Evolutionary conservation across 2,329 filamentous ascomycete genomes (phyloP), one percentile per base, ranked within the genome.

Genomic region (Colletotrichum camelliae): DNA sequence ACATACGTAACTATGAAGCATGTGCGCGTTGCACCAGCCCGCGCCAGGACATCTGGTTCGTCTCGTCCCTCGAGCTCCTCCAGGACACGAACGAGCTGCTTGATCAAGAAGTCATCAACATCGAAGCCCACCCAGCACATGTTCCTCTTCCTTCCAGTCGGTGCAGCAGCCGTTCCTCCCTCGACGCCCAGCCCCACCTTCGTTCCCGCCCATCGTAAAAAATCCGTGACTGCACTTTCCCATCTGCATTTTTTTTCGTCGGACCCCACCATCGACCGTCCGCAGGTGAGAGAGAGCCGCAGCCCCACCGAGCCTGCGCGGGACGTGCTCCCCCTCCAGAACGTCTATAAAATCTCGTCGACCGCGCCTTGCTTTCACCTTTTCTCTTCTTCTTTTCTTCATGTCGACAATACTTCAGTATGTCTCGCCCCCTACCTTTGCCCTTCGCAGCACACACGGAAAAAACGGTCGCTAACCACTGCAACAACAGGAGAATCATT

Each of bases 401-500:
- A 85, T 89, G 89, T 89, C 89, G 90, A 91, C 89, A 90, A 91
- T 91, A 91, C 88, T 90, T 90, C 86, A 91, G 86, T 88, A 85
- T 80, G 84, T 81, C 21, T 15, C 70, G 77, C 80, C 84, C 85
- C 83, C 82, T 82, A 82, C 81, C 77, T 79, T 10, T 58, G 29
- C 55, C 12, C 64, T 35, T 10, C 74, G 77, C 74, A 24, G 24
- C 16, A 16, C 12, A 9, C 60, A 12, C 31, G 31, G 6, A 80
- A 82, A 79, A 81, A 78, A 74, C 21, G 4, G n/a, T 64, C 16
- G 43, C 77, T 78, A 72, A 79, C 72, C 77, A 70, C 74, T 39
- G 52, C 79, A 79, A 5, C 27, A 29, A 78, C 84, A 89, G 84
- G 87, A 95, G 94, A 96, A 96, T 96, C 95, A 95, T 95, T 97